Conservation (phyloP, 176 grass and related monocot species). For the Chloris gayana region DNA sequence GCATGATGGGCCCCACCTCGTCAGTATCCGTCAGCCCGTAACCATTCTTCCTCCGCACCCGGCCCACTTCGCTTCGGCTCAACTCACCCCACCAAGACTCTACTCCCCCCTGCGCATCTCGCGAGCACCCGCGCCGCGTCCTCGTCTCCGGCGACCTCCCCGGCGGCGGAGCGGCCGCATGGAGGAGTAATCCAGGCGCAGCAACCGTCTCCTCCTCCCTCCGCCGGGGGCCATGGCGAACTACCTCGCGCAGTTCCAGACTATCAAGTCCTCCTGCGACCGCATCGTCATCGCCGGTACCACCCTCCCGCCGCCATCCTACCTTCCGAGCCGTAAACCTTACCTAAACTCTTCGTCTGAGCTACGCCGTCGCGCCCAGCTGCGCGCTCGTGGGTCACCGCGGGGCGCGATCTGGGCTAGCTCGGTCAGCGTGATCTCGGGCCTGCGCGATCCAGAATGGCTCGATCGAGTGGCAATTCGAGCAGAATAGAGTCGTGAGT, state of each 20-base stretch:
- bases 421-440: constrained; percentile 31
- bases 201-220: not conserved
- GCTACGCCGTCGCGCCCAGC: not conserved
- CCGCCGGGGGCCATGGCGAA: constrained; percentile 71
- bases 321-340: not conserved
- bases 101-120: constrained; percentile 43
- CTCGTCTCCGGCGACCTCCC: constrained; percentile 28
- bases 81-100: not conserved
- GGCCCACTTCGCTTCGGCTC: constrained; percentile 1
- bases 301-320: constrained; percentile 6
- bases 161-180: not conserved
- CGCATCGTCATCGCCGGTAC: constrained; percentile 95
- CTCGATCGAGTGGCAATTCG: constrained; percentile 1
- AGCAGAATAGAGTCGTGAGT: not conserved
- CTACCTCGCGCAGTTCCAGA: constrained; percentile 98
- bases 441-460: not conserved
- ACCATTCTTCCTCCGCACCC: not conserved
- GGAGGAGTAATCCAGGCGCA: constrained; percentile 5
- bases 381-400: not conserved
- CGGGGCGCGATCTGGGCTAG: constrained; percentile 16
- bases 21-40: not conserved
- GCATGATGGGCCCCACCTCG: not conserved
- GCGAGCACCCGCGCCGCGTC: not conserved
- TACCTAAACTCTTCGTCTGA: not conserved
- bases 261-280: constrained; percentile 94